Percentiles rank a stretch among this genome's conserved stretches.
Evolutionary conservation across 169 alveolate species (phyloP).

Genomic region (Amoebophrya sp.): DNA sequence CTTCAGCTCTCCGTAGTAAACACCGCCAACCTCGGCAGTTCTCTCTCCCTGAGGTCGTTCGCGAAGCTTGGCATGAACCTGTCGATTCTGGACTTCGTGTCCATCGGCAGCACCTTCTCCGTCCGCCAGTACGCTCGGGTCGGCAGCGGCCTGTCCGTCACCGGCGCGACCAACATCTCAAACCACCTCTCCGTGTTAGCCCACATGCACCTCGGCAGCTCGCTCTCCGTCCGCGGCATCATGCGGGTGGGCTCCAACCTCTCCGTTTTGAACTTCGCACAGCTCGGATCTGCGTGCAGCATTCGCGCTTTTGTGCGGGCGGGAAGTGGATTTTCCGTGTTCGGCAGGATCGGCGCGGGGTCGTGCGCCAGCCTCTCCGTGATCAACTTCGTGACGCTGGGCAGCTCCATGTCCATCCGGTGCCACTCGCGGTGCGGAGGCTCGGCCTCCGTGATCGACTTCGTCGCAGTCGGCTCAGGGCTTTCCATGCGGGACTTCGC

Average conservation of each 20-base stretch:
- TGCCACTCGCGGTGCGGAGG: neutral
- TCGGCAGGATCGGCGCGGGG: neutral
- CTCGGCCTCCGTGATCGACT: neutral
- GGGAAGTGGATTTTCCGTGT: neutral
- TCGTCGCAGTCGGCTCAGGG: neutral
- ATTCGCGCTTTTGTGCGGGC: neutral
- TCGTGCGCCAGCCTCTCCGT: neutral
- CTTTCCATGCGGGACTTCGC: neutral
- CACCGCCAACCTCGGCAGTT: neutral
- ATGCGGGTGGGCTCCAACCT: neutral
- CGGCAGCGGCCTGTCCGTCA: slow-evolving; percentile 4
- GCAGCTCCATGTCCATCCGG: neutral
- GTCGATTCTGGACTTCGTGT: neutral
- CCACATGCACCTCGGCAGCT: neutral
- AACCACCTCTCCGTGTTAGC: neutral
- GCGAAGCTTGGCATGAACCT: neutral
- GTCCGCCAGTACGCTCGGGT: neutral
- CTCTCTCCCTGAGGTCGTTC: neutral
- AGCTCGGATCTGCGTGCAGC: neutral
- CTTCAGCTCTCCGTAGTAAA: neutral
- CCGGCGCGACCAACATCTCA: neutral
- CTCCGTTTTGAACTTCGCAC: neutral
- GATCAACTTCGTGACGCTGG: neutral
- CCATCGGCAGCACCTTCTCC: neutral
- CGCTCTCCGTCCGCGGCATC: neutral